These are phyloP conservation scores for Phytophthora tubulina DNA, from an alignment of 352 stramenopile species.

Conservation along the genomic window DNA sequence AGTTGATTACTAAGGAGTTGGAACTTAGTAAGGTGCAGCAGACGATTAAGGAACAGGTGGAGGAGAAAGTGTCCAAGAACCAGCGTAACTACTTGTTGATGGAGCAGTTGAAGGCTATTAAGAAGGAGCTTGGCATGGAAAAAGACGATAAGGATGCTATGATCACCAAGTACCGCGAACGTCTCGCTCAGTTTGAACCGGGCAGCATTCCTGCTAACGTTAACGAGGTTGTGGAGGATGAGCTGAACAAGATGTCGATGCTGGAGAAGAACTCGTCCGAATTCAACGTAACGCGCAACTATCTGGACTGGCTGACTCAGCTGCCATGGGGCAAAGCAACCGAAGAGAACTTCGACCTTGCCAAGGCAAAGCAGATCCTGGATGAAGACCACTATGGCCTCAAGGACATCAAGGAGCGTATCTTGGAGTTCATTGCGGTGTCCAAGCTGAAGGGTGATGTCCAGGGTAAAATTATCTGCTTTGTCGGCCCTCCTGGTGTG, in stretches of 20 bases:
- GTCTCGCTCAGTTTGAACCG: slow-evolving; percentile 66
- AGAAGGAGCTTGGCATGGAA: slow-evolving; percentile 99
- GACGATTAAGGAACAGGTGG: slow-evolving; percentile 96
- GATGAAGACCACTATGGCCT: slow-evolving; percentile 99
- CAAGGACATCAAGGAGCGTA: slow-evolving; percentile 98
- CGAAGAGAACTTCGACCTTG: slow-evolving; percentile 98
- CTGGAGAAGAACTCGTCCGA: slow-evolving; percentile 99
- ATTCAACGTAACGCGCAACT: slow-evolving; percentile 99
- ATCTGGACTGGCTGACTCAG: slow-evolving; percentile 98
- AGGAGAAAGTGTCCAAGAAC: slow-evolving; percentile 95
- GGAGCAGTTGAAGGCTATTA: slow-evolving; percentile 99
- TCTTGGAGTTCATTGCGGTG: slow-evolving; percentile 99
- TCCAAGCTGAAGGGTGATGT: slow-evolving; percentile 96
- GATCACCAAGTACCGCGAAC: slow-evolving; percentile 96
- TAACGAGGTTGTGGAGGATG: slow-evolving; percentile 96
- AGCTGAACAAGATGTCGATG: slow-evolving; percentile 97
- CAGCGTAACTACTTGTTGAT: slow-evolving; percentile 98
- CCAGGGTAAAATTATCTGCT: slow-evolving; percentile 98
- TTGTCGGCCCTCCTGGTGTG: slow-evolving; percentile 95
- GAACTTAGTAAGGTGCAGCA: slow-evolving; percentile 97
- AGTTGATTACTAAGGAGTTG: slow-evolving; percentile 97
- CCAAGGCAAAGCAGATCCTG: slow-evolving; percentile 92
- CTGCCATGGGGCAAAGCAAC: slow-evolving; percentile 97
- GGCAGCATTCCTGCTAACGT: slow-evolving; percentile 81
- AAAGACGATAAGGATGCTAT: slow-evolving; percentile 99